These are phyloP conservation scores for Choiromyces venosus DNA, from an alignment of 495 filamentous ascomycete species.

Conservation along the genomic window DNA sequence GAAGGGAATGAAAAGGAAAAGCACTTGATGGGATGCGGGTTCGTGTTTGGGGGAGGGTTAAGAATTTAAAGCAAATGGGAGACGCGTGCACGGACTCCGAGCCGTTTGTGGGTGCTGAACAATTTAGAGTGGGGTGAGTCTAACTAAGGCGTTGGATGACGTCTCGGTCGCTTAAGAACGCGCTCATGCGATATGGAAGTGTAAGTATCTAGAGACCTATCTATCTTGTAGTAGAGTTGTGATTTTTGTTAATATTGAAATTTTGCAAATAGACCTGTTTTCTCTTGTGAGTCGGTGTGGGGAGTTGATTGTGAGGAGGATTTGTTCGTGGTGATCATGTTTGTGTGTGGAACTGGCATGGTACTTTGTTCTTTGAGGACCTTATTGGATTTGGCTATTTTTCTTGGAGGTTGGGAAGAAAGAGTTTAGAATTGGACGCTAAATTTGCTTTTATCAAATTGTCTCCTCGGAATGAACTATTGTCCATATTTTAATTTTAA, in stretches of 20 bases:
- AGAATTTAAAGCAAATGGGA: background rate
- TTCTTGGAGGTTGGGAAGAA: background rate
- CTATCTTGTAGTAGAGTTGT: background rate
- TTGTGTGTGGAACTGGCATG: background rate
- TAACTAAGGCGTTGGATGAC: background rate
- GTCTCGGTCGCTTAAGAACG: background rate
- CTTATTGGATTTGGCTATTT: background rate
- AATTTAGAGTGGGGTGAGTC: background rate
- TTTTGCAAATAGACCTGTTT: too few species aligned
- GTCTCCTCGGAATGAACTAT: background rate
- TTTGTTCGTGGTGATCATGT: background rate
- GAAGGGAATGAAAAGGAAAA: background rate
- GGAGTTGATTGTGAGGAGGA: background rate
- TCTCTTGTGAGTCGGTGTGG: background rate
- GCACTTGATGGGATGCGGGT: background rate
- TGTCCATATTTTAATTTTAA: background rate
- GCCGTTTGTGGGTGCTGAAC: background rate
- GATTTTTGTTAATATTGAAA: too few species aligned
- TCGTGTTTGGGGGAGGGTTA: background rate
- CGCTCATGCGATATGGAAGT: background rate
- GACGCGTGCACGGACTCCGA: constrained; percentile 1
- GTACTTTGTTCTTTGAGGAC: background rate
- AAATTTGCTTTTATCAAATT: background rate
- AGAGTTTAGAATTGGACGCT: background rate
- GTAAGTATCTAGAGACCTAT: background rate